phyloP scores from a whole-genome alignment of 768 basidiomycete genomes.

The Floccularia luteovirens region DNA sequence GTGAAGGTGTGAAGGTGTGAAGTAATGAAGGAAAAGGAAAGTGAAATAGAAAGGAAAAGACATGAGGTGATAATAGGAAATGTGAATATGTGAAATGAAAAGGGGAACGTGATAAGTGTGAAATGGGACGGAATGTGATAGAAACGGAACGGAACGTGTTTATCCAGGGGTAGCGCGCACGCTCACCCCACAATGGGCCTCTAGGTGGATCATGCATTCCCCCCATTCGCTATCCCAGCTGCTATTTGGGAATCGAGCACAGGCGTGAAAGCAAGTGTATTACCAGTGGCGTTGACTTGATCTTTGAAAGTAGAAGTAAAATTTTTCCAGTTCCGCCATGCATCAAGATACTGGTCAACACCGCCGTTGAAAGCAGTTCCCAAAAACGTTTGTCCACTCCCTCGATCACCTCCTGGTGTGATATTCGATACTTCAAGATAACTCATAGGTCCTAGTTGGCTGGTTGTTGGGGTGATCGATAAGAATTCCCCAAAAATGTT shows the following conservation, averaged over 20 bases:
- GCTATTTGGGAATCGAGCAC: slow-evolving; percentile 17
- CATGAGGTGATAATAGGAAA: too few relatives aligned
- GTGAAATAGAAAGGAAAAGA: too few relatives aligned
- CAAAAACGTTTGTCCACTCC: slow-evolving; percentile 17
- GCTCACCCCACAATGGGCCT: slow-evolving; percentile 8
- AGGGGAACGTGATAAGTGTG: too few relatives aligned
- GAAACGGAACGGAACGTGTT: too few relatives aligned
- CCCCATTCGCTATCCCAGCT: slow-evolving; percentile 15
- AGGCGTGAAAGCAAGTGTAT: slow-evolving; percentile 20
- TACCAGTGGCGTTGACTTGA: slow-evolving; percentile 8
- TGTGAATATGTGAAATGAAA: too few relatives aligned
- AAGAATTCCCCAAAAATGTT: slow-evolving; percentile 20
- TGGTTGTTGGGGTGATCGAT: slow-evolving; percentile 13
- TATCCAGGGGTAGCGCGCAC: neutral
- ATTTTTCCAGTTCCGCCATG: slow-evolving; percentile 15
- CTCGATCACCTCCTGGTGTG: too few relatives aligned
- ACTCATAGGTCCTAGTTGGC: slow-evolving; percentile 11
- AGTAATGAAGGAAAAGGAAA: too few relatives aligned
- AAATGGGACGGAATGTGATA: too few relatives aligned
- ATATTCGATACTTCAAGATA: slow-evolving; percentile 14
- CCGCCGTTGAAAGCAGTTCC: slow-evolving; percentile 15
- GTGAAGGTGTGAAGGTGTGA: too few relatives aligned
- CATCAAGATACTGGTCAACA: slow-evolving; percentile 10
- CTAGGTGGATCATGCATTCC: slow-evolving; percentile 17
- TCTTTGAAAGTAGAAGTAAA: slow-evolving; percentile 10